Conservation (phyloP, 768 basidiomycete species). For the Cystobasidium ongulense region DNA sequence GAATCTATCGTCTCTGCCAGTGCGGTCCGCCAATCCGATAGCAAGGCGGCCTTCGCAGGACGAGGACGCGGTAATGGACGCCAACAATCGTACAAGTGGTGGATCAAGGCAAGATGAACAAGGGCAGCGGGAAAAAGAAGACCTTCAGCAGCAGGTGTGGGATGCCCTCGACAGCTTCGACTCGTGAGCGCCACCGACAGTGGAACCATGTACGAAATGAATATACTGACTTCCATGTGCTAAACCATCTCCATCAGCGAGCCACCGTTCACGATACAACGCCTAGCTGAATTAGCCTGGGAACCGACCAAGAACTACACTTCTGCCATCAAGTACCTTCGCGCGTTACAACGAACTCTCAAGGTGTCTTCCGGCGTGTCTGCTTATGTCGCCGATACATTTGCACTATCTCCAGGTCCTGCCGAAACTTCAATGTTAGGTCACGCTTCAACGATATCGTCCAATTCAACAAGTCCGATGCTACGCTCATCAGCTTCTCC, state of each 20-base stretch:
- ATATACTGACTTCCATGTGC: background rate
- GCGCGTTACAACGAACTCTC: constrained; percentile 71
- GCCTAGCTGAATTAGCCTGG: constrained; percentile 71
- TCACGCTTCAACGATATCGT: constrained; percentile 27
- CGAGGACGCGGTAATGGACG: constrained; percentile 56
- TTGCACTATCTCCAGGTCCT: constrained; percentile 33
- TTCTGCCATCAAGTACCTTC: constrained; percentile 73
- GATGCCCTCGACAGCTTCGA: constrained; percentile 10
- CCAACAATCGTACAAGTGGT: background rate
- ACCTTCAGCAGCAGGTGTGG: constrained; percentile 15
- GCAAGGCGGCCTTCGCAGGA: background rate
- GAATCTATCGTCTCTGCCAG: constrained; percentile 81
- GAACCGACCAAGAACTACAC: constrained; percentile 64
- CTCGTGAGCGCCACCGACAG: background rate
- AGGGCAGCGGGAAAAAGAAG: constrained; percentile 1
- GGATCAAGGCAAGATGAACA: background rate
- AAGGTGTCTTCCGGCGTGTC: constrained; percentile 65
- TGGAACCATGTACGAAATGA: background rate
- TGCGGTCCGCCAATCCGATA: constrained; percentile 53
- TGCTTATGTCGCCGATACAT: constrained; percentile 32
- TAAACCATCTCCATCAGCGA: background rate
- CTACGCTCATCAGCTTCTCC: constrained; percentile 11
- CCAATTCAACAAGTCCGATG: constrained; percentile 7
- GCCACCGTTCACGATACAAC: constrained; percentile 79
- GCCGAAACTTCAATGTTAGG: constrained; percentile 27